Evolutionary conservation across 306 rosid genomes (phyloP).

Genomic region (Prunus mongolica): DNA sequence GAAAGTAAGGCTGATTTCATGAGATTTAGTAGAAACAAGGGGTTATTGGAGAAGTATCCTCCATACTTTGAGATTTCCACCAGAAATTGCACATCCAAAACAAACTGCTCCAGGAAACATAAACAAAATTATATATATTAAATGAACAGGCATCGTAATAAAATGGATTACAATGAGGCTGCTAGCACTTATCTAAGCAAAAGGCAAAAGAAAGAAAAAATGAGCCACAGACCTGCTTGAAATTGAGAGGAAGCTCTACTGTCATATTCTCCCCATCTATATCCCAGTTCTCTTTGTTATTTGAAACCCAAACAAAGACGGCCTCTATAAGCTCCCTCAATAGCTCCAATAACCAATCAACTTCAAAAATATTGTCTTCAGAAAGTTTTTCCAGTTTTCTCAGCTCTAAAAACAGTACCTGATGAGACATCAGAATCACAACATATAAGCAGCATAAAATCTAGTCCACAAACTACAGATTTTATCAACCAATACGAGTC

Average conservation of each 20-base stretch:
- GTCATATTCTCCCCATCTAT: slow-evolving; percentile 29
- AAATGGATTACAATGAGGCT: background rate
- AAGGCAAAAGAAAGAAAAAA: background rate
- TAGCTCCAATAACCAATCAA: slow-evolving; percentile 61
- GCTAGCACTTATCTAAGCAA: background rate
- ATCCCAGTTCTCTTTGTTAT: slow-evolving; percentile 39
- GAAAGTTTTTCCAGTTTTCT: slow-evolving; percentile 58
- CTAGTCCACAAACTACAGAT: background rate
- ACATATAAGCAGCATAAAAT: background rate
- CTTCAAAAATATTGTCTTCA: slow-evolving; percentile 45
- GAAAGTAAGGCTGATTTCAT: slow-evolving; percentile 59
- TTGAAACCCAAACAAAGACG: slow-evolving; percentile 50
- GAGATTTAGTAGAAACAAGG: slow-evolving; percentile 45
- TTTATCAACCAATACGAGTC: background rate
- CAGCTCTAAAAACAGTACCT: slow-evolving; percentile 63
- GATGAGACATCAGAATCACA: background rate
- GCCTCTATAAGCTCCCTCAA: slow-evolving; percentile 50
- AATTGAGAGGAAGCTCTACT: slow-evolving; percentile 23
- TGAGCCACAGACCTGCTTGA: slow-evolving; percentile 46
- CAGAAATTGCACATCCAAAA: slow-evolving; percentile 69
- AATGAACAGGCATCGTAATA: slow-evolving; percentile 8
- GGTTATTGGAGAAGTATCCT: slow-evolving; percentile 57
- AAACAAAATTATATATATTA: slow-evolving; percentile 17
- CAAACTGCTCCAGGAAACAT: slow-evolving; percentile 39
- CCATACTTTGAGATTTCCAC: slow-evolving; percentile 60